A percentile compares a stretch with the other conserved stretches of the same genome.
These are phyloP conservation scores for Atkinsonella texensis DNA, from an alignment of 2,329 filamentous ascomycete species.

Conservation along the genomic window DNA sequence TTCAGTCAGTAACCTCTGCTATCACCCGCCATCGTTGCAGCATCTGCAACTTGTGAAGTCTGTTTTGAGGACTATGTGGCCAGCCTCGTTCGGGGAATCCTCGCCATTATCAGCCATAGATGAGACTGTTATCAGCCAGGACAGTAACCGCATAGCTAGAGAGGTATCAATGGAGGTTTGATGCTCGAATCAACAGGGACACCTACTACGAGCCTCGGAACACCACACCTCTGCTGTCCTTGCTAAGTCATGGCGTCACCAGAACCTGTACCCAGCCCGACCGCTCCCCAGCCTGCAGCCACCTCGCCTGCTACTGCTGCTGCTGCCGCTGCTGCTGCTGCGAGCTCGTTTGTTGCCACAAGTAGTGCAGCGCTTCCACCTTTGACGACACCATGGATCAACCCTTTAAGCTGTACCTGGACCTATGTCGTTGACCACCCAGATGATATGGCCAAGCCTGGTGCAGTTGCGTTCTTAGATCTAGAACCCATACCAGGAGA, in stretches of 20 bases:
- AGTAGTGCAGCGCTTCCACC: constrained; percentile 18
- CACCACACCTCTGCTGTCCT: not conserved
- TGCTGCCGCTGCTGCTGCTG: not conserved
- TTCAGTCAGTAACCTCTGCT: not conserved
- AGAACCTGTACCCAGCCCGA: constrained; percentile 1
- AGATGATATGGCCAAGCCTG: constrained; percentile 13
- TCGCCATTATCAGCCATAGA: not conserved
- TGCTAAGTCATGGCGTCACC: constrained; percentile 4
- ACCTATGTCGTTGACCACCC: constrained; percentile 22
- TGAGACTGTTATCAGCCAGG: not conserved
- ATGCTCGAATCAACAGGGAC: not conserved
- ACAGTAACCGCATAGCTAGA: not conserved
- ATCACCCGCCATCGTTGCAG: not conserved
- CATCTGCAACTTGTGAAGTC: not conserved
- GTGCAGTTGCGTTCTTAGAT: constrained; percentile 25
- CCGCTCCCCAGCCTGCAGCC: constrained; percentile 7
- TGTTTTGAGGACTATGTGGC: not conserved
- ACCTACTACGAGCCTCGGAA: not conserved
- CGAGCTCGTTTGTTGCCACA: not conserved
- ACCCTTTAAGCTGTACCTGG: constrained; percentile 25
- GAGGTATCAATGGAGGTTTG: not conserved
- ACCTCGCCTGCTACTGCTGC: constrained; percentile 2
- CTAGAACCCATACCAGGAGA: constrained; percentile 23
- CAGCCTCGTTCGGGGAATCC: not conserved
- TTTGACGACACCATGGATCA: constrained; percentile 27